phyloP scores from a whole-genome alignment of 1,139 yeast species.

The Trichomonascaceae sp. region DNA sequence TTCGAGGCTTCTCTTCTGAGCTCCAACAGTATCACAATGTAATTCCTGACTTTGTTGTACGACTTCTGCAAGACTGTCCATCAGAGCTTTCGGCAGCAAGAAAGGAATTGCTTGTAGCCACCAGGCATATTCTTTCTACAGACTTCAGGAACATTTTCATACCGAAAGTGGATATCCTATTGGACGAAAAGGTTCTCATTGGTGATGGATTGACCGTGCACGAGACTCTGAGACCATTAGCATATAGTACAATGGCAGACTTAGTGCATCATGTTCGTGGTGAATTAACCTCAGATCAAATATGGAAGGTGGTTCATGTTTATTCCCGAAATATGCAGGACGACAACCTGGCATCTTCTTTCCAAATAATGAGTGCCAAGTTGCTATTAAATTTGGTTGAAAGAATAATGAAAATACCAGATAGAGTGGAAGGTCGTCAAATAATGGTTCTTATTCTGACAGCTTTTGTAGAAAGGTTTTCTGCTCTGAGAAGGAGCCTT shows the following conservation, averaged over 20 bases:
- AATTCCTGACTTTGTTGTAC: conserved; percentile 81
- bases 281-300: conserved; percentile 75
- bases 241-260: conserved; percentile 94
- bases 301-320: conserved; percentile 80
- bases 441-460: conserved; percentile 60
- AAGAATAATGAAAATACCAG: conserved; percentile 75
- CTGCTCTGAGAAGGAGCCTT: conserved; percentile 66
- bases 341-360: conserved; percentile 76
- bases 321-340: conserved; percentile 81
- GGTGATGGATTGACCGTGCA: conserved; percentile 91
- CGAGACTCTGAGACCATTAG: conserved; percentile 81
- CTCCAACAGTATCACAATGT: conserved; percentile 55
- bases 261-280: conserved; percentile 87
- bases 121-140: conserved; percentile 88
- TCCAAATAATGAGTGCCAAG: conserved; percentile 96
- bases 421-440: conserved; percentile 80
- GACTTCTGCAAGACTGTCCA: conserved; percentile 92
- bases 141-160: conserved; percentile 77
- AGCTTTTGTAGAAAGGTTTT: conserved; percentile 80
- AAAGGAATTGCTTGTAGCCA: conserved; percentile 88
- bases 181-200: conserved; percentile 79
- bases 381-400: conserved; percentile 82
- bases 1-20: conserved; percentile 73
- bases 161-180: conserved; percentile 76
- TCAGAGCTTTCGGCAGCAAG: conserved; percentile 91